Conservation (phyloP, 306 rosid species). For the Elaeagnus macrophylla region DNA sequence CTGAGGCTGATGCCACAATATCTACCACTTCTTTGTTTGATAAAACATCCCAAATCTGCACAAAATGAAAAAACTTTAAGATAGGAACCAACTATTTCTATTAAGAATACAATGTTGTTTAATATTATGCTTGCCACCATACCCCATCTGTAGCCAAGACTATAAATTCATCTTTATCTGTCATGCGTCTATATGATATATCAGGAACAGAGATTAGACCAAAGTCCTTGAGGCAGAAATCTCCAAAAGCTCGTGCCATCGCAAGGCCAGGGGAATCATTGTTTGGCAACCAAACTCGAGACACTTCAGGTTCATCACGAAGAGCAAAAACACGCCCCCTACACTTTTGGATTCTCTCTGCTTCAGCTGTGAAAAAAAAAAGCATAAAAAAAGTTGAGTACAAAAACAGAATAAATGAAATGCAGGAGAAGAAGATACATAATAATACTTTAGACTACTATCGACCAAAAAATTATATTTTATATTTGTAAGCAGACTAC, state of each 20-base stretch:
- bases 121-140: slow-evolving; percentile 15
- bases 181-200: slow-evolving; percentile 52
- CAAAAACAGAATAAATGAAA: neutral
- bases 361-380: slow-evolving; percentile 55
- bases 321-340: slow-evolving; percentile 95
- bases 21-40: slow-evolving; percentile 93
- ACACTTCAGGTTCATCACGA: slow-evolving; percentile 92
- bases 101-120: slow-evolving; percentile 2
- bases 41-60: slow-evolving; percentile 94
- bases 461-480: no score
- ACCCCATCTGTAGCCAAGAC: slow-evolving; percentile 99
- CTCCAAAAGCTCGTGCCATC: slow-evolving; percentile 99
- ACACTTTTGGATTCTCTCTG: slow-evolving; percentile 80
- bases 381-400: neutral
- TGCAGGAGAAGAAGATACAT: neutral
- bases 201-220: slow-evolving; percentile 96
- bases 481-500: no score
- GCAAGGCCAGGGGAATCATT: slow-evolving; percentile 96
- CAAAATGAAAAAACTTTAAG: neutral
- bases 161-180: slow-evolving; percentile 68
- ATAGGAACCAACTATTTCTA: neutral
- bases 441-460: no score
- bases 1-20: slow-evolving; percentile 59
- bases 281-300: slow-evolving; percentile 94
- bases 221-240: slow-evolving; percentile 94